A percentile compares a stretch with the other conserved stretches of the same genome.
Conservation (phyloP, 140 eudicot genomes). For the Anethum foeniculum region DNA sequence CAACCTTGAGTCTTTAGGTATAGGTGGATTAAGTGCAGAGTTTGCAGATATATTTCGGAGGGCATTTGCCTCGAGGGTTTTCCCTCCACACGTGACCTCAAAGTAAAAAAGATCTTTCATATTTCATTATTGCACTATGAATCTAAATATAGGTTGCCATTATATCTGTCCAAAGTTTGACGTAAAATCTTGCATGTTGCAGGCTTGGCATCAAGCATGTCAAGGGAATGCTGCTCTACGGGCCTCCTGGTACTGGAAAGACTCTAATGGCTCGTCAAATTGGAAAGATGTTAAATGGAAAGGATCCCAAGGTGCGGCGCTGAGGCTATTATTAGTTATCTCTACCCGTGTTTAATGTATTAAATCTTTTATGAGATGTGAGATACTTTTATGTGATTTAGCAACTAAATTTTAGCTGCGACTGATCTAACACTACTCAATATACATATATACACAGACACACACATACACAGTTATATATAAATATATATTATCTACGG, state of each 20-base stretch:
- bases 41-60: conserved; percentile 95
- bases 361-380: background rate
- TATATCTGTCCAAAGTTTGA: background rate
- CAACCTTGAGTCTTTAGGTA: conserved; percentile 75
- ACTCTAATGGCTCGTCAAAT: conserved; percentile 33
- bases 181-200: background rate
- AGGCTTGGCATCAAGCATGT: conserved; percentile 31
- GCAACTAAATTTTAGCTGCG: background rate
- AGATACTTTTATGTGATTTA: background rate
- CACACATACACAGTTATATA: too few relatives aligned
- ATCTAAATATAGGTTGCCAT: background rate
- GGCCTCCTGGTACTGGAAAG: conserved; percentile 38
- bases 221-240: conserved; percentile 31
- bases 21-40: conserved; percentile 88
- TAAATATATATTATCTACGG: background rate
- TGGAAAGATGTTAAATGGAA: conserved; percentile 29
- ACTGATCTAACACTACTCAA: background rate
- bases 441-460: background rate
- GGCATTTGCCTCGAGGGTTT: conserved; percentile 98
- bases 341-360: background rate
- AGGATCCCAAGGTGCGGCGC: conserved; percentile 70
- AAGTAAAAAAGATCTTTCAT: conserved; percentile 44
- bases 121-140: background rate
- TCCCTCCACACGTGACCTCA: conserved; percentile 90
- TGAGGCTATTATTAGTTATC: background rate